These are phyloP conservation scores for Pilasporangium apinafurcum DNA, from an alignment of 352 stramenopile genomes.

Conservation along the genomic window DNA sequence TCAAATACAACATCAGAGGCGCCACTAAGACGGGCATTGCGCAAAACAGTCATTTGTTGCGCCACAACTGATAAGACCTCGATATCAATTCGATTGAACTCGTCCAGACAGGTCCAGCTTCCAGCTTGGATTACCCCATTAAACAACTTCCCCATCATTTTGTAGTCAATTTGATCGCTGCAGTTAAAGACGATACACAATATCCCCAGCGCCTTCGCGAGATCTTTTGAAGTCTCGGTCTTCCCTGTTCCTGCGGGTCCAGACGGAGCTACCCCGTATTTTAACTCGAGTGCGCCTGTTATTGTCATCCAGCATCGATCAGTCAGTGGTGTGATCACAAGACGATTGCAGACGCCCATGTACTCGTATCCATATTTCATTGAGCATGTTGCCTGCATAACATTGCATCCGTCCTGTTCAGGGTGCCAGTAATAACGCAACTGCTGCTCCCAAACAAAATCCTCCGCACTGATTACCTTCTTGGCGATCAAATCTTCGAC, in stretches of 20 bases:
- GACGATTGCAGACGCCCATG: constrained; percentile 82
- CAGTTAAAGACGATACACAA: constrained; percentile 96
- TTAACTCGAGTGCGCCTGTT: constrained; percentile 82
- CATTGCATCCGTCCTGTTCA: constrained; percentile 54
- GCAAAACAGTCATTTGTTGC: constrained; percentile 75
- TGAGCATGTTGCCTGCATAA: constrained; percentile 55
- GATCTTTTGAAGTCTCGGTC: constrained; percentile 93
- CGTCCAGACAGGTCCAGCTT: constrained; percentile 82
- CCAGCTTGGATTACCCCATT: constrained; percentile 75
- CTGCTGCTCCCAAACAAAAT: constrained; percentile 77
- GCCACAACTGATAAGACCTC: constrained; percentile 85
- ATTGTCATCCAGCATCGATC: constrained; percentile 94
- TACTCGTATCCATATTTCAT: constrained; percentile 91
- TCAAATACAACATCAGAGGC: constrained; percentile 43
- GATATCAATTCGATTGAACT: constrained; percentile 90
- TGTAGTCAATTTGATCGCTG: constrained; percentile 93
- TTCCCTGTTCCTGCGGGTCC: constrained; percentile 90
- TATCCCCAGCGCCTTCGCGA: constrained; percentile 88
- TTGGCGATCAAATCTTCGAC: constrained; percentile 56
- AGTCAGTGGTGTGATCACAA: constrained; percentile 93
- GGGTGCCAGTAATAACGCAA: constrained; percentile 70
- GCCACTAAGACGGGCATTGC: constrained; percentile 33
- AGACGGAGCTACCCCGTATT: constrained; percentile 84
- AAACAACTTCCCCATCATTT: constrained; percentile 84
- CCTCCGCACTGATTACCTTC: constrained; percentile 29